Evolutionary conservation across 495 filamentous ascomycete species (phyloP).

Genomic region (Talaromyces borbonicus): DNA sequence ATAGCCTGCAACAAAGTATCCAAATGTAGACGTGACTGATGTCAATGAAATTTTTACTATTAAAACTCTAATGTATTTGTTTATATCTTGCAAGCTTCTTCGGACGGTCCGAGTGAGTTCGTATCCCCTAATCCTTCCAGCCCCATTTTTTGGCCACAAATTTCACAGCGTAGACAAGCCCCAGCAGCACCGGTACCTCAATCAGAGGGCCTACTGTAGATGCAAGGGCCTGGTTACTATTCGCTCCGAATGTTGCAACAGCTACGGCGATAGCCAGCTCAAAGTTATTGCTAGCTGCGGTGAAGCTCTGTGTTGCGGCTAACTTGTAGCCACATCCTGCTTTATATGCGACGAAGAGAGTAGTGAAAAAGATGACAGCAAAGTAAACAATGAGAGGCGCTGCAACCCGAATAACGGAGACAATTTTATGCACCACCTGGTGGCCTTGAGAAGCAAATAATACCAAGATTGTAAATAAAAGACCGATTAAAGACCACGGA

Average conservation of each 20-base stretch:
- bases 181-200: slow-evolving; percentile 80
- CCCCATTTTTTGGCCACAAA: slow-evolving; percentile 22
- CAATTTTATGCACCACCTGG: slow-evolving; percentile 75
- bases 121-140: slow-evolving; percentile 42
- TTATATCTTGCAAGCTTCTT: not conserved
- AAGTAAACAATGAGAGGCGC: slow-evolving; percentile 80
- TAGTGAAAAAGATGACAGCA: slow-evolving; percentile 57
- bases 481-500: slow-evolving; percentile 72
- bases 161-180: slow-evolving; percentile 71
- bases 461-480: slow-evolving; percentile 78
- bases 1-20: not conserved
- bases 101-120: not conserved
- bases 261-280: slow-evolving; percentile 91
- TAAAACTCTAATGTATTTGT: slow-evolving; percentile 4
- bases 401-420: slow-evolving; percentile 68
- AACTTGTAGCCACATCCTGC: slow-evolving; percentile 65
- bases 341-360: slow-evolving; percentile 45
- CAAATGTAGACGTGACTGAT: slow-evolving; percentile 4
- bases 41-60: slow-evolving; percentile 4
- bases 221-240: slow-evolving; percentile 77
- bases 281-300: slow-evolving; percentile 92
- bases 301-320: slow-evolving; percentile 77
- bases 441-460: slow-evolving; percentile 75
- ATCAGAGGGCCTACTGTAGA: slow-evolving; percentile 84
- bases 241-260: slow-evolving; percentile 69